These are phyloP conservation scores for Schizothecium vesticola DNA, from an alignment of 495 filamentous ascomycete species.

Conservation along the genomic window DNA sequence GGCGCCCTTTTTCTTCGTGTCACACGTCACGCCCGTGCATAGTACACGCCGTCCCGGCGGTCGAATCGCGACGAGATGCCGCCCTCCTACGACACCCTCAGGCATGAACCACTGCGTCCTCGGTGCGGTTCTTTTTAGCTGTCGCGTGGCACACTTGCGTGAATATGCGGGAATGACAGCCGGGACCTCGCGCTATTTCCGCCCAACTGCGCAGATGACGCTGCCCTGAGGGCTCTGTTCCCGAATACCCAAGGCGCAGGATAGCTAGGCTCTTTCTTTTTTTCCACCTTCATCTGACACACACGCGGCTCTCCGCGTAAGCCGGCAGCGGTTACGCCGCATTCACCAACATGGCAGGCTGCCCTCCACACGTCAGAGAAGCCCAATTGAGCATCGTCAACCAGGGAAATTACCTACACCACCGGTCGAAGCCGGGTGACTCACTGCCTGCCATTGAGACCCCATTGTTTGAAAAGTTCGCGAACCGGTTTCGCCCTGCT, in stretches of 20 bases:
- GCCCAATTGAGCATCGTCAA: not conserved
- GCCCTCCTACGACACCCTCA: not conserved
- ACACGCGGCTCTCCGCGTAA: not conserved
- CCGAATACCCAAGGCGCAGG: not conserved
- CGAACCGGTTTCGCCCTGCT: not conserved
- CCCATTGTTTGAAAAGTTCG: not conserved
- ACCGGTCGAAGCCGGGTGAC: not conserved
- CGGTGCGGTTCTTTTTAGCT: not conserved
- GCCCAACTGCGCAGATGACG: not conserved
- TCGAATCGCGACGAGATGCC: not conserved
- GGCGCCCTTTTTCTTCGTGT: not conserved
- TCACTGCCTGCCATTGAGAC: not conserved
- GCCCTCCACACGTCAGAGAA: not conserved
- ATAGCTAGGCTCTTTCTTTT: not conserved
- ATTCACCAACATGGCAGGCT: not conserved
- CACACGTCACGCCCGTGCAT: not conserved
- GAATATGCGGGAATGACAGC: not conserved
- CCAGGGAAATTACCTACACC: not conserved
- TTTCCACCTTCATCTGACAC: not conserved
- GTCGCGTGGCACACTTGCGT: not conserved
- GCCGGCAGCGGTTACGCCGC: not conserved
- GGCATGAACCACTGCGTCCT: not conserved
- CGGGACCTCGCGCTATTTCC: not conserved
- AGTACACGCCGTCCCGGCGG: not conserved
- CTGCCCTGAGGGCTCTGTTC: not conserved